Evolutionary conservation across 2,329 filamentous ascomycete species (phyloP).

Genomic region (Apiospora rasikravindrae): DNA sequence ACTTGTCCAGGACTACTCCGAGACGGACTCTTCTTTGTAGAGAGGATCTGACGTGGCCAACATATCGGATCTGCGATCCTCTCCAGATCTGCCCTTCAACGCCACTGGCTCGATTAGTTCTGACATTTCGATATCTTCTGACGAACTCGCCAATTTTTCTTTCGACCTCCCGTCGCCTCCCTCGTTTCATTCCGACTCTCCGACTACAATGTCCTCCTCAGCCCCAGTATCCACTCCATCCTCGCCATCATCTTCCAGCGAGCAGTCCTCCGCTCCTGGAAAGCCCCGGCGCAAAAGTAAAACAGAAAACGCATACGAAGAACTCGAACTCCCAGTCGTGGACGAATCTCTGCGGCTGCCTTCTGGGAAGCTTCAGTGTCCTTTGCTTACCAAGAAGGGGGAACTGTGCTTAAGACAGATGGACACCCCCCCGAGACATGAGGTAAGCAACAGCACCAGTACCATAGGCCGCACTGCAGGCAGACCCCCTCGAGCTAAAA

Average conservation of each 20-base stretch:
- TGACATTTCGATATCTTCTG: constrained; percentile 5
- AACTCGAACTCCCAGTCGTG: background rate
- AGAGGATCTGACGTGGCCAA: background rate
- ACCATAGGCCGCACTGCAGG: background rate
- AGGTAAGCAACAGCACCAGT: background rate
- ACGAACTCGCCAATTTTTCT: background rate
- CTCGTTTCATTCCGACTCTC: background rate
- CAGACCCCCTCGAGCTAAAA: background rate
- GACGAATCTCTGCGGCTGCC: background rate
- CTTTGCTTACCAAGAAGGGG: background rate
- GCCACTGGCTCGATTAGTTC: background rate
- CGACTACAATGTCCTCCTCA: background rate
- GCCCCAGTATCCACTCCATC: background rate
- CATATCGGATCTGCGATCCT: background rate
- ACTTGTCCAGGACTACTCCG: background rate
- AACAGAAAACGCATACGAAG: background rate
- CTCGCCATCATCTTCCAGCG: background rate
- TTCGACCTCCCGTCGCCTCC: background rate
- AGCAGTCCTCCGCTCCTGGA: background rate
- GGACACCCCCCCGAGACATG: background rate
- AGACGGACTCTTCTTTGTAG: background rate
- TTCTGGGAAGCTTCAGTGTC: background rate
- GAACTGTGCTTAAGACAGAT: background rate
- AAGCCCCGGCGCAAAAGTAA: background rate
- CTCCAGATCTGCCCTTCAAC: background rate